Percentiles rank a stretch among this genome's conserved stretches.
These are phyloP conservation scores for Annulohypoxylon stygium DNA, from an alignment of 495 filamentous ascomycete species.

Conservation along the genomic window DNA sequence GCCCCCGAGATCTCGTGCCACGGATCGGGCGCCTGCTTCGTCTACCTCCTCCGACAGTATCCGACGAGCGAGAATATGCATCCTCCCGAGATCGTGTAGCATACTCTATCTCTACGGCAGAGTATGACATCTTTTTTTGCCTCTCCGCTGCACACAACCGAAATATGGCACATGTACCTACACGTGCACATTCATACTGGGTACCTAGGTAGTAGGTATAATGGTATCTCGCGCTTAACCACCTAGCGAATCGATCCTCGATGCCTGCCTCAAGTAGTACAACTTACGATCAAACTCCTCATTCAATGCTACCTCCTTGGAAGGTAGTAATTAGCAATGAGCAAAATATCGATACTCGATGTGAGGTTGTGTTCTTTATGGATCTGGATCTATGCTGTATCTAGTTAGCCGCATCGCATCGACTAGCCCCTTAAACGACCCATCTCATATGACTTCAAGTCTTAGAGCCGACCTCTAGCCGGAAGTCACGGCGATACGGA, in stretches of 20 bases:
- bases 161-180: background rate
- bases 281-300: background rate
- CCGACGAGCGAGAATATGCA: background rate
- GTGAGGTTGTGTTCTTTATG: background rate
- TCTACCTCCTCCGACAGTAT: background rate
- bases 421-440: slow-evolving; percentile 1
- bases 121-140: background rate
- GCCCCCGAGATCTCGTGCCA: slow-evolving; percentile 5
- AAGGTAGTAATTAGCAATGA: background rate
- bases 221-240: background rate
- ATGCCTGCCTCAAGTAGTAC: background rate
- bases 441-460: background rate
- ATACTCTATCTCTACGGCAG: background rate
- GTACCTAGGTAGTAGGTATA: background rate
- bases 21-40: background rate
- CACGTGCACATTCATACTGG: no score
- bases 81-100: background rate
- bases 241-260: background rate
- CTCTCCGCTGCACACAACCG: background rate
- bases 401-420: background rate
- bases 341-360: background rate
- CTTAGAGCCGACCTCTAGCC: background rate
- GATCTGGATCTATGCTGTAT: background rate
- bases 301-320: background rate
- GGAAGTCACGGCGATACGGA: background rate